A percentile compares a stretch with the other conserved stretches of the same genome.
These are phyloP conservation scores for Maudiozyma turicensis DNA, from an alignment of 805 yeast species.

Conservation along the genomic window DNA sequence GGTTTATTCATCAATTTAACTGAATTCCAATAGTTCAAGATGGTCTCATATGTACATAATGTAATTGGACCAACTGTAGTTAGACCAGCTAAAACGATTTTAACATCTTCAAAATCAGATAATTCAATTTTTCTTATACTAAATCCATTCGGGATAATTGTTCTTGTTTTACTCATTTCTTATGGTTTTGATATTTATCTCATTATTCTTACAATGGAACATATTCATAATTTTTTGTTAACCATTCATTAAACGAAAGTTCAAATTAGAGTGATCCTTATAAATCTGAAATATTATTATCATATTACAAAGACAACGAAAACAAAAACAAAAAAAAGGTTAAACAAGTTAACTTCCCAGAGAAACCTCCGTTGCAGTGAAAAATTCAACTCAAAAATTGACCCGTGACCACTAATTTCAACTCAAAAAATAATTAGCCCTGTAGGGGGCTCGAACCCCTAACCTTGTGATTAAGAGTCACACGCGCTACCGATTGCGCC, in stretches of 20 bases:
- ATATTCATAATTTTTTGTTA: no score
- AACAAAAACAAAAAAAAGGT: no score
- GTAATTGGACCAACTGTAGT: conserved; percentile 78
- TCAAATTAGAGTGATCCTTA: no score
- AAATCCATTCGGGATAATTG: background rate
- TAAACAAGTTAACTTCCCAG: background rate
- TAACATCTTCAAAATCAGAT: conserved; percentile 51
- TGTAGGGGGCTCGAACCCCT: conserved; percentile 14
- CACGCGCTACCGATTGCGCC: conserved; percentile 15
- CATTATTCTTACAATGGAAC: no score
- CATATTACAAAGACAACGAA: no score
- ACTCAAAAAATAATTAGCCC: conserved; percentile 4
- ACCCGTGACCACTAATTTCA: background rate
- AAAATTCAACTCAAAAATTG: background rate
- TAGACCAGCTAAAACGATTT: conserved; percentile 53
- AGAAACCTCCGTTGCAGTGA: background rate
- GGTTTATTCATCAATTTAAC: conserved; percentile 7
- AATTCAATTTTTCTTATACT: conserved; percentile 25
- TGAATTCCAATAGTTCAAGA: conserved; percentile 50
- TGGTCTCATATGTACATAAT: conserved; percentile 37
- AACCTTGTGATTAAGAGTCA: conserved; percentile 12
- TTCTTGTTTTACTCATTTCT: no score
- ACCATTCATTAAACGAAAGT: no score
- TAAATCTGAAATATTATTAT: no score
- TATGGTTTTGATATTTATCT: no score